Evolutionary conservation across 306 rosid genomes (phyloP).

Genomic region (Glycine soja): DNA sequence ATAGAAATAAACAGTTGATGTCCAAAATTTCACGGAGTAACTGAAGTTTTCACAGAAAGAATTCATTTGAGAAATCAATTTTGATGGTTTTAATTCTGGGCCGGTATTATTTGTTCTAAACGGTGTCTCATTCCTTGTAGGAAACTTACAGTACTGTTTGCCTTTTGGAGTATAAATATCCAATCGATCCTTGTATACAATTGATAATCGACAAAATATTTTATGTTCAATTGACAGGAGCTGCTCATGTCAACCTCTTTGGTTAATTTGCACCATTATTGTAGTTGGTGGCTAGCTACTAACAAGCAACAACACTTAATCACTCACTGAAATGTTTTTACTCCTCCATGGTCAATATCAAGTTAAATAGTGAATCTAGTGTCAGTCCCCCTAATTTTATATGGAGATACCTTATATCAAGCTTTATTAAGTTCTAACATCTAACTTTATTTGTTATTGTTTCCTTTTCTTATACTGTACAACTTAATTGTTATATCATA

Average conservation of each 20-base stretch:
- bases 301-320: neutral
- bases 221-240: neutral
- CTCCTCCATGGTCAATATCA: neutral
- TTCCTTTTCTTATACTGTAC: neutral
- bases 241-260: slow-evolving; percentile 4
- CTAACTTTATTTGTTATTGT: neutral
- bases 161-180: neutral
- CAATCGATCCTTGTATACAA: neutral
- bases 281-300: neutral
- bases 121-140: neutral
- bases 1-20: neutral
- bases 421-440: neutral
- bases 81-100: neutral
- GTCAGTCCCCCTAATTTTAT: neutral
- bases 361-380: slow-evolving; percentile 17
- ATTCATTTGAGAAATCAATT: neutral
- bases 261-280: neutral
- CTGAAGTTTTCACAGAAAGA: neutral
- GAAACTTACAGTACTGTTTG: neutral
- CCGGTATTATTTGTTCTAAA: neutral
- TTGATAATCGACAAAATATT: neutral
- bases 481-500: slow-evolving; percentile 24
- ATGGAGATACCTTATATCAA: neutral
- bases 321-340: neutral
- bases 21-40: too few species aligned